These are phyloP conservation scores for Penicillium longicatenatum DNA, from an alignment of 495 filamentous ascomycete species.

Conservation along the genomic window DNA sequence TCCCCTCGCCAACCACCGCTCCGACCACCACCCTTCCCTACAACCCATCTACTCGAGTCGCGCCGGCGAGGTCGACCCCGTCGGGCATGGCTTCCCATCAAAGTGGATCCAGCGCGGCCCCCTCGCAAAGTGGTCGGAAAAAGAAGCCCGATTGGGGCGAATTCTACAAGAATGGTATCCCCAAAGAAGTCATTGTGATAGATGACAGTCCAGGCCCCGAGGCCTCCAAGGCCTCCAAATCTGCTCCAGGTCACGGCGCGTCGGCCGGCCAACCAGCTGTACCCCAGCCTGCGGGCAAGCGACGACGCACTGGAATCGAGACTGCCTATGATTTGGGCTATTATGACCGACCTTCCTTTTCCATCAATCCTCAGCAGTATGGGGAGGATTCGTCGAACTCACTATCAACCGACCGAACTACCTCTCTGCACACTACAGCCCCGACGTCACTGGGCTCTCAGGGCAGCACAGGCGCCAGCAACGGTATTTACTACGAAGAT, in stretches of 20 bases:
- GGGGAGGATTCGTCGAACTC: slow-evolving; percentile 67
- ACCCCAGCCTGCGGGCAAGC: slow-evolving; percentile 61
- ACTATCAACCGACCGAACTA: slow-evolving; percentile 82
- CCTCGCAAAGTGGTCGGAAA: slow-evolving; percentile 61
- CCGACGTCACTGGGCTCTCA: slow-evolving; percentile 85
- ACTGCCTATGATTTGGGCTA: slow-evolving; percentile 66
- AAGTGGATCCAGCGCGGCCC: slow-evolving; percentile 31
- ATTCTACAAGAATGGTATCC: slow-evolving; percentile 91
- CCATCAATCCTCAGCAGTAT: slow-evolving; percentile 70
- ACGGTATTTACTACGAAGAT: slow-evolving; percentile 55
- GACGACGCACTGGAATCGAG: slow-evolving; percentile 62
- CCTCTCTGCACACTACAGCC: slow-evolving; percentile 84
- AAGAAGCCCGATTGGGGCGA: slow-evolving; percentile 77
- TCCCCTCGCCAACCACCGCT: slow-evolving; percentile 44
- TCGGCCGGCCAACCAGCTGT: slow-evolving; percentile 21
- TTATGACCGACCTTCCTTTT: slow-evolving; percentile 62
- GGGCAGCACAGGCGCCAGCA: slow-evolving; percentile 61
- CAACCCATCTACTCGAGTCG: slow-evolving; percentile 37
- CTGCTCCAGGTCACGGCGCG: slow-evolving; percentile 23
- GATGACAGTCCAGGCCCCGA: slow-evolving; percentile 81
- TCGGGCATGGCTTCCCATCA: slow-evolving; percentile 33
- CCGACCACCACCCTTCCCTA: slow-evolving; percentile 41
- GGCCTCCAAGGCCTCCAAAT: slow-evolving; percentile 45
- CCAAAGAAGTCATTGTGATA: slow-evolving; percentile 94
- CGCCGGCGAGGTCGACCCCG: slow-evolving; percentile 37